Percentiles rank a stretch among this genome's conserved stretches.
phyloP scores from a whole-genome alignment of 1,139 yeast genomes.

The Yamadazyma kanchanaburiensis region DNA sequence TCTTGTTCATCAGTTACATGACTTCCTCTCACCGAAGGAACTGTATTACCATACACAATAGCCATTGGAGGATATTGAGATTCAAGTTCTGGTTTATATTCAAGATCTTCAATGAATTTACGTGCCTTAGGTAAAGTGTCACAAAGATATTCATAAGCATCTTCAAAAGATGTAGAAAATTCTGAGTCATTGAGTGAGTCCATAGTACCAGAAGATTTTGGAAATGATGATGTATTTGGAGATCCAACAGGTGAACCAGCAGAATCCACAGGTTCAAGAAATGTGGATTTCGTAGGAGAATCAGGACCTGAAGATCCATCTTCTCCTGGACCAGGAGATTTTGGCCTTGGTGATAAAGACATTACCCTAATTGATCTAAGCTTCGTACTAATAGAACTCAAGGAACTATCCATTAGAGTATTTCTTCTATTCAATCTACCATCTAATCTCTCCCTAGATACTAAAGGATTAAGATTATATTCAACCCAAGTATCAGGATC shows the following conservation, averaged over 20 bases:
- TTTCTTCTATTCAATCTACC: constrained; percentile 7
- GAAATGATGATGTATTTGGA: background rate
- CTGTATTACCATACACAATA: constrained; percentile 70
- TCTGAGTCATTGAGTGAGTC: constrained; percentile 9
- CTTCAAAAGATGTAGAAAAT: constrained; percentile 44
- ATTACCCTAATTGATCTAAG: constrained; percentile 19
- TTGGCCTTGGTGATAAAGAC: constrained; percentile 12
- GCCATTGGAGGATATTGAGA: constrained; percentile 78
- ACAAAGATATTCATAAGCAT: constrained; percentile 61
- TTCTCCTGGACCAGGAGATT: constrained; percentile 7
- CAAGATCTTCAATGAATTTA: constrained; percentile 54
- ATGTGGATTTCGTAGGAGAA: too few relatives aligned
- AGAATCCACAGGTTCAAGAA: too few relatives aligned
- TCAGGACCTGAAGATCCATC: constrained; percentile 1
- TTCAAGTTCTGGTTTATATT: constrained; percentile 43
- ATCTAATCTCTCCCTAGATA: constrained; percentile 39
- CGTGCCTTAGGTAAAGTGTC: constrained; percentile 62
- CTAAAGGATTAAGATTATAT: constrained; percentile 73
- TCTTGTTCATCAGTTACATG: constrained; percentile 60
- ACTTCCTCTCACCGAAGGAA: constrained; percentile 84
- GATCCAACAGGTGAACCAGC: constrained; percentile 3
- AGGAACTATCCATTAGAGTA: constrained; percentile 17
- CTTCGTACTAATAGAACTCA: constrained; percentile 20
- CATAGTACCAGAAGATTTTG: constrained; percentile 2
- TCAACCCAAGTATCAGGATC: constrained; percentile 79